Percentiles rank a stretch among this genome's conserved stretches.
Conservation (phyloP, 768 basidiomycete species). For the Xerocomus brunneocitrinus region DNA sequence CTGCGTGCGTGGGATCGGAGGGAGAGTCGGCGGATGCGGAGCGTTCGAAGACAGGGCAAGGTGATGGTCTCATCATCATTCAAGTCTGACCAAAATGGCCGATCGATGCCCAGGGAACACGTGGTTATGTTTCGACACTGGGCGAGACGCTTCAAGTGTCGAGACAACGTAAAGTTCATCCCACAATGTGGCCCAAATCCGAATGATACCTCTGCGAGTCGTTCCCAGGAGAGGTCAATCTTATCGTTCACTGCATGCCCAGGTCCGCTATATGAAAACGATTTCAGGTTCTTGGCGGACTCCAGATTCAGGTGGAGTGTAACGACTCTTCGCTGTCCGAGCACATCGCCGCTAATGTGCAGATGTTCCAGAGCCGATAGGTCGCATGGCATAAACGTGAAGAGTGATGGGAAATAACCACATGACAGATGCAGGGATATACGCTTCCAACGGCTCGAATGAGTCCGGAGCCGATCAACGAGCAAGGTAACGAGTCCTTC, state of each 20-base stretch:
- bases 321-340: neutral
- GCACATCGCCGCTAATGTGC: slow-evolving; percentile 3
- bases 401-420: slow-evolving; percentile 14
- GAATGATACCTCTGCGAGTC: slow-evolving; percentile 12
- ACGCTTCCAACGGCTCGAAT: slow-evolving; percentile 17
- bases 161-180: slow-evolving; percentile 1
- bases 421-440: slow-evolving; percentile 10
- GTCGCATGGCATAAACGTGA: slow-evolving; percentile 13
- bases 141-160: slow-evolving; percentile 4
- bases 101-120: slow-evolving; percentile 16
- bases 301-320: slow-evolving; percentile 1
- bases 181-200: slow-evolving; percentile 4
- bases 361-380: slow-evolving; percentile 14
- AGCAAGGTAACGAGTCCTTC: slow-evolving; percentile 8
- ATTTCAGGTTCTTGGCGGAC: slow-evolving; percentile 13
- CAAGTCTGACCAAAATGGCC: neutral
- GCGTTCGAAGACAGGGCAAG: slow-evolving; percentile 10
- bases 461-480: slow-evolving; percentile 7
- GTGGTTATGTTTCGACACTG: slow-evolving; percentile 19
- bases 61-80: neutral
- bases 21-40: slow-evolving; percentile 16
- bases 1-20: neutral
- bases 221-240: slow-evolving; percentile 11
- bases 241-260: neutral
- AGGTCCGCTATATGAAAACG: slow-evolving; percentile 14